These are phyloP conservation scores for cucumber (Cucumis sativus) DNA, from an alignment of 306 rosid species.

Conservation along the genomic window Cucumber_9930_V3 NC_026660.2:27653001-27653500, in stretches of 20 bases:
- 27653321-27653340: conserved; percentile 45
- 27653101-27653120: conserved; percentile 4
- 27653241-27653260: conserved; percentile 7
- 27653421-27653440: conserved; percentile 30
- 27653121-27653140: neutral
- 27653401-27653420: conserved; percentile 37
- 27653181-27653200: conserved; percentile 6
- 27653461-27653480: conserved; percentile 5
- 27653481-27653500: neutral
- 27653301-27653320: conserved; percentile 21
- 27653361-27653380: conserved; percentile 40
- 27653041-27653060: conserved; percentile 9
- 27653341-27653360: conserved; percentile 43
- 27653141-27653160: conserved; percentile 6
- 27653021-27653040: conserved; percentile 1
- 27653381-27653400: conserved; percentile 30
- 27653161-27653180: conserved; percentile 7
- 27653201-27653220: conserved; percentile 6
- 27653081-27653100: conserved; percentile 15
- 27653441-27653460: conserved; percentile 13
- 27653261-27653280: neutral
- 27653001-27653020: conserved; percentile 11
- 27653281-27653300: neutral
- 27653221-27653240: conserved; percentile 3
- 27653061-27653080: neutral